Conservation (phyloP, 495 filamentous ascomycete species). For the Rusavskia elegans region DNA sequence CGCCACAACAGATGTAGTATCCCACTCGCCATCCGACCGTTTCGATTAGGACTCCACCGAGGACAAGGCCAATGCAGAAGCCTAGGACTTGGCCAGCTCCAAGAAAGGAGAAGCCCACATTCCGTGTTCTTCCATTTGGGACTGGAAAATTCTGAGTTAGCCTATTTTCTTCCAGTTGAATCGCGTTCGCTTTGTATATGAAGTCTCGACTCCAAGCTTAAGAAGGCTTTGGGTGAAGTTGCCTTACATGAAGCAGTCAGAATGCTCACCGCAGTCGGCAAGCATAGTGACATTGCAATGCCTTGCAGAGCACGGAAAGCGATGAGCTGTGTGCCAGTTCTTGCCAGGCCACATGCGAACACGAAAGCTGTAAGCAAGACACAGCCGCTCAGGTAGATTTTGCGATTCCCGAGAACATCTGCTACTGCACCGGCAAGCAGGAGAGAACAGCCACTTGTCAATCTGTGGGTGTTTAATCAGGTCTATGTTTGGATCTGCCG, state of each 20-base stretch:
- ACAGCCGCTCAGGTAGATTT: conserved; percentile 29
- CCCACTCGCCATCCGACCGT: conserved; percentile 32
- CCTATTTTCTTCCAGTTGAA: no score
- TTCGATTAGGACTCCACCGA: conserved; percentile 35
- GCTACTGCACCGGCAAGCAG: conserved; percentile 34
- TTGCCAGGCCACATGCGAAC: conserved; percentile 28
- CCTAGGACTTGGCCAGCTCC: conserved; percentile 35
- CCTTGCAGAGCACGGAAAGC: conserved; percentile 35
- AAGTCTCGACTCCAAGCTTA: no score
- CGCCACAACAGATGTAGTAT: conserved; percentile 29
- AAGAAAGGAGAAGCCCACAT: conserved; percentile 32
- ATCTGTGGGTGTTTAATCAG: not conserved
- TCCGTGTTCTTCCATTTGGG: conserved; percentile 27
- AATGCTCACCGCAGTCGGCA: conserved; percentile 35
- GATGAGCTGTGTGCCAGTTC: conserved; percentile 31
- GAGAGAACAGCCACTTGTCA: conserved; percentile 24
- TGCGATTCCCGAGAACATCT: conserved; percentile 30
- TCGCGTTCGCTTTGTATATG: no score
- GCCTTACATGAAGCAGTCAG: conserved; percentile 20
- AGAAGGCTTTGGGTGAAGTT: no score
- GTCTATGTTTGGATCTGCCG: not conserved
- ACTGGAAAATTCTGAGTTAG: conserved; percentile 2
- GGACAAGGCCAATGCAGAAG: conserved; percentile 35
- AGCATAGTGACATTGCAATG: conserved; percentile 29
- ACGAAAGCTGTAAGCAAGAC: conserved; percentile 27